Percentiles rank a stretch among this genome's conserved stretches.
Evolutionary conservation across 148 eudicot genomes (phyloP).

Genomic region (Pouteria glomerata): DNA sequence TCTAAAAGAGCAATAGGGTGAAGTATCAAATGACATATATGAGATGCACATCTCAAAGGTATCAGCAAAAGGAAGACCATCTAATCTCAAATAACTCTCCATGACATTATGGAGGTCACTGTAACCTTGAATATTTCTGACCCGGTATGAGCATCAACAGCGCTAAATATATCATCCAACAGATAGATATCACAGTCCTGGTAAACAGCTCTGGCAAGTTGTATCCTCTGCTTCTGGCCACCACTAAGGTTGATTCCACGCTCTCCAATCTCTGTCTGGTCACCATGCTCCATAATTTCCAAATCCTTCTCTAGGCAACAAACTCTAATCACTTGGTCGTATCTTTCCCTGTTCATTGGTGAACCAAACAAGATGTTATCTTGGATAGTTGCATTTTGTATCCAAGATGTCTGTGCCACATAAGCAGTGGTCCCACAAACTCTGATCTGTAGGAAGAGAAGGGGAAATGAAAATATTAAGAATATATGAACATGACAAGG

Average conservation of each 20-base stretch:
- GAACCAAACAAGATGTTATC: conserved; percentile 39
- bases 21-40: background rate
- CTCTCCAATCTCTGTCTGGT: conserved; percentile 38
- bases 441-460: conserved; percentile 11
- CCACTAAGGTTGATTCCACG: conserved; percentile 41
- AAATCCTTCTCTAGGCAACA: conserved; percentile 29
- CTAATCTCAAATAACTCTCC: background rate
- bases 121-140: conserved; percentile 35
- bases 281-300: conserved; percentile 30
- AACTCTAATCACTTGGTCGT: conserved; percentile 19
- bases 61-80: background rate
- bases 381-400: conserved; percentile 33
- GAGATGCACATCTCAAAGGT: background rate
- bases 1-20: background rate
- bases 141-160: conserved; percentile 42
- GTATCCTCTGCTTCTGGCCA: conserved; percentile 37
- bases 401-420: conserved; percentile 39
- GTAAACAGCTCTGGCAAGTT: conserved; percentile 38
- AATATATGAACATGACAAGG: background rate
- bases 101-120: background rate
- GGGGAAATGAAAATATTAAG: background rate
- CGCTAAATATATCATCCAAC: conserved; percentile 35
- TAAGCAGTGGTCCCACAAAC: conserved; percentile 32
- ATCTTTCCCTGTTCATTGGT: conserved; percentile 22
- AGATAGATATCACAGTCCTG: conserved; percentile 35